phyloP scores from a whole-genome alignment of 495 filamentous ascomycete genomes.

The Annulohypoxylon stygium region DNA sequence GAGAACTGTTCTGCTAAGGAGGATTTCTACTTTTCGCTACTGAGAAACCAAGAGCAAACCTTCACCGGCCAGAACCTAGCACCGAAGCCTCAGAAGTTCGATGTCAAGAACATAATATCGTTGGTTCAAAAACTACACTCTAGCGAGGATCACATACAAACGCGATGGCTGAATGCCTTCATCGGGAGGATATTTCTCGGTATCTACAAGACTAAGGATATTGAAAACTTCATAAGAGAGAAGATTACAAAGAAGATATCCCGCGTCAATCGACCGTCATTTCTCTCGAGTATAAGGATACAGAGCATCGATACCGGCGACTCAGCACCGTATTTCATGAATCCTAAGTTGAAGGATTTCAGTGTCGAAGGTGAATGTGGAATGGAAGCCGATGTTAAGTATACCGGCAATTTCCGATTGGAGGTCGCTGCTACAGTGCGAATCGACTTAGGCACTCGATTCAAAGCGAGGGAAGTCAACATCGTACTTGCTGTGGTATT shows the following conservation, averaged over 20 bases:
- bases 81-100: conserved; percentile 81
- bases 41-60: conserved; percentile 83
- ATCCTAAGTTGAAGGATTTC: conserved; percentile 88
- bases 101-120: conserved; percentile 84
- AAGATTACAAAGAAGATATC: conserved; percentile 98
- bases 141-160: conserved; percentile 90
- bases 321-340: conserved; percentile 88
- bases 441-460: conserved; percentile 87
- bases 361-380: conserved; percentile 91
- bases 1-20: conserved; percentile 96
- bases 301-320: conserved; percentile 88
- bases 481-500: conserved; percentile 88
- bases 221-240: conserved; percentile 80
- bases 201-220: conserved; percentile 83
- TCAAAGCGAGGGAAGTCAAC: conserved; percentile 91
- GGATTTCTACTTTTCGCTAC: conserved; percentile 95
- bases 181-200: conserved; percentile 89
- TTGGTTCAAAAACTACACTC: conserved; percentile 91
- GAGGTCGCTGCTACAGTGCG: conserved; percentile 91
- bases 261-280: conserved; percentile 89
- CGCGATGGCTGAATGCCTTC: conserved; percentile 93
- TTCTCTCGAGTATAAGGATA: conserved; percentile 83
- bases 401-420: conserved; percentile 87
- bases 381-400: conserved; percentile 86
- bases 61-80: conserved; percentile 67